Evolutionary conservation across 805 yeast genomes (phyloP), one percentile per base, ranked within the genome.

Genomic region (Lipomyces orientalis): DNA sequence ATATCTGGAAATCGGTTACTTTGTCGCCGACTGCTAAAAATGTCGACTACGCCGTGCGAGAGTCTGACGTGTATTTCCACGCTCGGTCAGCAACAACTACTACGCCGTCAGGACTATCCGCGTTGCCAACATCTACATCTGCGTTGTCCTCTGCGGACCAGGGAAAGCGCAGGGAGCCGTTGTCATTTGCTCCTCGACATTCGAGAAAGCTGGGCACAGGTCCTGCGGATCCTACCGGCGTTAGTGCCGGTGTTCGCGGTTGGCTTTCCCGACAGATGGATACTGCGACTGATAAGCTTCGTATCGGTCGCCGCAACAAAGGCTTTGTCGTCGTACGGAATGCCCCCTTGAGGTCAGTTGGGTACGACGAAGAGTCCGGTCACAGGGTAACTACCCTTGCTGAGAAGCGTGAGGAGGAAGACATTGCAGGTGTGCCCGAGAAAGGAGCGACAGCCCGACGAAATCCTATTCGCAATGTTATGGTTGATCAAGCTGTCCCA

Each of bases 31-130:
- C 54, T 14, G 46, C 57, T 4, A 31, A 46, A 19, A 60, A 63
- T 29, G 82, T 77, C 10, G 88, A 88, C 74, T 87, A 87, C 75
- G 83, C 88, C 0, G 83, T 84, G 1, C 79, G 91, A 66, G 91
- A 88, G 73, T 88, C 86, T 0, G 91, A 88, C 74, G 71, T 81
- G 39, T 85, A 86, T 66, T 70, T 70, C 59, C 59, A 64, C 43
- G 12, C 61, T 4, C 62, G 68, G 12, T 3, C 61, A n/a, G 49
- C 34, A 16, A 25, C 61, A 5, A 25, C 59, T 62, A 54, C 64
- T 31, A 61, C 62, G 10, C 64, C 51, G 49, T 61, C 64, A 8
- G 64, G 64, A 3, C 29, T 25, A 19, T 46, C 66, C 6, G 7
- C 31, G 16, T 16, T 61, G 8, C 19, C 57, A 5, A 29, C 61